Evolutionary conservation across 495 filamentous ascomycete species (phyloP), one percentile per base, ranked within the genome.

Genomic region (Annulohypoxylon maeteangense): DNA sequence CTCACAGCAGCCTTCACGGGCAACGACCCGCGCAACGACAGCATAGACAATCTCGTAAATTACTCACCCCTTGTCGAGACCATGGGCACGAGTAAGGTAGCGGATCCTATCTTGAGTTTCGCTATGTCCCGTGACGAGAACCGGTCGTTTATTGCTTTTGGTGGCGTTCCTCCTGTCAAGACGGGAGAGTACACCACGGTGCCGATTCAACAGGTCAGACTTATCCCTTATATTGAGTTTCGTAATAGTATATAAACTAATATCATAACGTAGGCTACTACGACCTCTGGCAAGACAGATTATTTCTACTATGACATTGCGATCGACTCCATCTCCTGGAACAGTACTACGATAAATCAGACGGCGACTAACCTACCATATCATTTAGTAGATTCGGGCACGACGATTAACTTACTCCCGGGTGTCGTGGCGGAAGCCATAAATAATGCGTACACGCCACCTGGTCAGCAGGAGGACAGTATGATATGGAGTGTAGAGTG

Each of bases 401-500:
- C 76, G 1, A 77, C 74, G 0, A 69, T 80, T 1, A 82, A 80
- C 59, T 57, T 80, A 20, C 65, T 76, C 68, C 73, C 80, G 14
- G 34, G 27, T n/a, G 45, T 55, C n/a, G 67, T 88, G 80, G 67
- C 67, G 7, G 55, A 34, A 16, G 67, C 54, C 47, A 70, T 70
- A 36, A 70, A 70, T 31, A 54, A 54, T 7, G 67, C 68, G 14
- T 71, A 48, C 56, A 14, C 22, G 6, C 68, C 68, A 0, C 3
- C 44, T 29, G 62, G 55, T 2, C 56, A 65, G 45, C 68, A 62
- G 12, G 47, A 62, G 8, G 62, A 65, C 20, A 56, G 31, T 48
- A 61, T 66, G 56, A 36, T 65, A 4, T 77, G 70, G 71, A 65
- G 80, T 62, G 86, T 89, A 0, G 66, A 78, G 3, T 90, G 87